Evolutionary conservation across 1,139 yeast genomes (phyloP), one percentile per base, ranked within the genome.

Genomic region (Protomyces inundatus): DNA sequence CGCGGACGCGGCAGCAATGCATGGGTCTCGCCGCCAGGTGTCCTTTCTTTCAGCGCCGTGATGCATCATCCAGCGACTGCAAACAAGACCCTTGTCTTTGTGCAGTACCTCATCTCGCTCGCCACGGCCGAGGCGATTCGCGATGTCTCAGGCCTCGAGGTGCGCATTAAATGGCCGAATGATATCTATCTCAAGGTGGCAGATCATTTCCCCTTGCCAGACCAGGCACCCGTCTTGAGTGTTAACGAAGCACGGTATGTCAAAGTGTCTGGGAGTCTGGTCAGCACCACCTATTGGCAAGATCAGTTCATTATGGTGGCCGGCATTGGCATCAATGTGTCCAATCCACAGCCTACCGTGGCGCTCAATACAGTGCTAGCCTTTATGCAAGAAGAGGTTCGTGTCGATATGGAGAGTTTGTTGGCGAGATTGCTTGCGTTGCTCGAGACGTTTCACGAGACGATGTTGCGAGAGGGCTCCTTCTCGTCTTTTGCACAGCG

Each of bases 1-100:
- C 80, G 95, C 61, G 99, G 99, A 0, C 82, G 99, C 66, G 96
- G 97, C 5, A 95, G 95, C 1, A 95, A 95, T 70, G 86, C 86
- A 1, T 95, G 98, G 98, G 86, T 95, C 34, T 91, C 90, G 69
- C 98, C 98, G 0, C 81, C 82, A 45, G 99, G 99, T 6, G 96
- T 90, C 0, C 77, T 90, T 74, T 96, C 98, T 0, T 83, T 85
- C 39, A 89, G 97, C 0, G 81, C 85, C 0, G 81, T 90, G 5
- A 75, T 90, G 67, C 55, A 55, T 23, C 66, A 65, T 32, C 39
- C 55, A 4, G 81, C 84, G 63, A 75, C 89, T 23, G 88, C 91
- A 0, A 65, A 77, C 10, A 69, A 71, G 1, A 72, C 76, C n/a
- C 74, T 75, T 14, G 95, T 90, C 0, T 89, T 95, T 66, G 79